Percentiles rank a stretch among this genome's conserved stretches.
These are phyloP conservation scores for Pyrus hybrid DNA, from an alignment of 331 rosid species.

Conservation along the genomic window DNA sequence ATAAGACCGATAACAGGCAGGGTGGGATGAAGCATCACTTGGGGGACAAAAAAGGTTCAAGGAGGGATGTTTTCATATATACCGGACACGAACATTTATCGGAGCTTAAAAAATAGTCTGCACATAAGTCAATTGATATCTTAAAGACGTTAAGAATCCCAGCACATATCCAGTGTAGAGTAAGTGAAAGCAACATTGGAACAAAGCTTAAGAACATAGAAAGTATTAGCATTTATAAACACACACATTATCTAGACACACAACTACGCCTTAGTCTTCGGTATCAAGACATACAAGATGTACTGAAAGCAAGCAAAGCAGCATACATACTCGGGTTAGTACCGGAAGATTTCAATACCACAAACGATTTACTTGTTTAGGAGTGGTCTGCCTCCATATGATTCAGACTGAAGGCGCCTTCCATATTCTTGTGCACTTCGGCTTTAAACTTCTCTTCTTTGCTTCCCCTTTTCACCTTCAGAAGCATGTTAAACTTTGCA, in stretches of 20 bases:
- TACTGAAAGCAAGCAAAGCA: neutral
- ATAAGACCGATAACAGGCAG: too few species aligned
- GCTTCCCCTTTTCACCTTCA: slow-evolving; percentile 70
- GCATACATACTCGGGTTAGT: neutral
- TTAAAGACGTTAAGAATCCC: too few species aligned
- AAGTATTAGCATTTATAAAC: neutral
- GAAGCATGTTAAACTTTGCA: slow-evolving; percentile 68
- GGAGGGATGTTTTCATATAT: too few species aligned
- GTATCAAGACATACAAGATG: neutral
- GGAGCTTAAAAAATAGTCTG: too few species aligned
- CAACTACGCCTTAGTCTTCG: neutral
- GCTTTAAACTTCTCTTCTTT: slow-evolving; percentile 79
- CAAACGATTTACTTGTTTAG: neutral
- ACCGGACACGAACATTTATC: too few species aligned
- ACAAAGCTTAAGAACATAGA: neutral
- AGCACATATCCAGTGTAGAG: too few species aligned
- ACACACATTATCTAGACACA: neutral
- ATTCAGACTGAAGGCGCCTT: slow-evolving; percentile 65
- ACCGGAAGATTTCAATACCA: too few species aligned
- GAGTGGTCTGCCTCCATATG: slow-evolving; percentile 57
- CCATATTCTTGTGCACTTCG: slow-evolving; percentile 64
- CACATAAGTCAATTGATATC: too few species aligned
- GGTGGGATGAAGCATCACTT: too few species aligned
- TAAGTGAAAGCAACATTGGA: too few species aligned
- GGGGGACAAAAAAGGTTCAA: too few species aligned